Conservation (phyloP, 139 green algal species). For the Chlamydomonas sphaeroides region DNA sequence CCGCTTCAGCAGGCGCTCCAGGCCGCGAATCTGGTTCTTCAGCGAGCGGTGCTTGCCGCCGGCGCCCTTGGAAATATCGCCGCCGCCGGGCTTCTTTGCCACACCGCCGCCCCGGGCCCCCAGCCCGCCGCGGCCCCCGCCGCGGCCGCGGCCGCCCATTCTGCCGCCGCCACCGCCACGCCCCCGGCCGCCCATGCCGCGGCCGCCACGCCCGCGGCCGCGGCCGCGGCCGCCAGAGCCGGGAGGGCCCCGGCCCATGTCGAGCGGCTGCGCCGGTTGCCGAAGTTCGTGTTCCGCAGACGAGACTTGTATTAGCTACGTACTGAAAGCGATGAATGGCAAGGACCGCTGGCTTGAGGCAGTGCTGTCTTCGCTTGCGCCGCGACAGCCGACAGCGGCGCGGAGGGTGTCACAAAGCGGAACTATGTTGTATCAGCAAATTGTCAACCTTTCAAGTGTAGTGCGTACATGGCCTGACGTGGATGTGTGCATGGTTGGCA, state of each 20-base stretch:
- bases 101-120: constrained; percentile 6
- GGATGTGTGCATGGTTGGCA: too few relatives aligned
- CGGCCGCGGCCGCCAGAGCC: constrained; percentile 16
- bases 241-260: neutral
- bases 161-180: neutral
- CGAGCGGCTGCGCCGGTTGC: too few relatives aligned
- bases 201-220: neutral
- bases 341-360: too few relatives aligned
- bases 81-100: constrained; percentile 6
- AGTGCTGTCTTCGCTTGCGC: too few relatives aligned
- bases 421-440: too few relatives aligned
- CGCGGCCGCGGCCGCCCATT: neutral
- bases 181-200: neutral
- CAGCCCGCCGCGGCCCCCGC: neutral
- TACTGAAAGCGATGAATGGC: too few relatives aligned
- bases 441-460: too few relatives aligned
- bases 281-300: too few relatives aligned
- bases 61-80: constrained; percentile 7
- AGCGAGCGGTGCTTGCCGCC: constrained; percentile 44
- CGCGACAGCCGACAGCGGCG: too few relatives aligned
- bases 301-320: too few relatives aligned
- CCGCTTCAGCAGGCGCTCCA: constrained; percentile 66
- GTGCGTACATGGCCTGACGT: too few relatives aligned
- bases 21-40: constrained; percentile 72
- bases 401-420: too few relatives aligned